These are phyloP conservation scores for Verticillium longisporum DNA, from an alignment of 2,329 filamentous ascomycete species.

Conservation along the genomic window DNA sequence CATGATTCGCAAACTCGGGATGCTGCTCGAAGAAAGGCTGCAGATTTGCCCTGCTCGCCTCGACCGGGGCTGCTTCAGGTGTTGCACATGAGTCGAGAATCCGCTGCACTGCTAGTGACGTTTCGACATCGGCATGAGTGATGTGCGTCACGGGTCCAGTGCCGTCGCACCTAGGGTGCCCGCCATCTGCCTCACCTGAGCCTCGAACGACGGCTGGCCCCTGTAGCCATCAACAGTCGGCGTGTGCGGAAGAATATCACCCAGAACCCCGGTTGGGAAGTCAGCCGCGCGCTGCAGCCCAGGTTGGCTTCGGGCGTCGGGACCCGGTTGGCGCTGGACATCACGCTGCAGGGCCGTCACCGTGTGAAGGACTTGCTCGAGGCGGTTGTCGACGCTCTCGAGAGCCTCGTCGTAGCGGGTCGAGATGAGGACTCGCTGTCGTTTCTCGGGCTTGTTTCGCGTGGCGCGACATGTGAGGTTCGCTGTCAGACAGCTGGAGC, in stretches of 20 bases:
- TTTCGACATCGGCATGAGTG: neutral
- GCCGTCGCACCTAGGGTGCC: neutral
- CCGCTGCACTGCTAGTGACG: neutral
- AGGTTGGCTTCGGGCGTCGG: neutral
- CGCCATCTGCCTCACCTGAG: constrained; percentile 12
- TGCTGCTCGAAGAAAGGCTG: constrained; percentile 12
- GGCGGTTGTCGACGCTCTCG: constrained; percentile 18
- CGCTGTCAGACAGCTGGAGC: constrained; percentile 21
- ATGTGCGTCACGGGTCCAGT: neutral
- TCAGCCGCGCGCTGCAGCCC: neutral
- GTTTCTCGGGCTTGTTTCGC: constrained; percentile 16
- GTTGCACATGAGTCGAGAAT: neutral
- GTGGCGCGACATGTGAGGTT: constrained; percentile 18
- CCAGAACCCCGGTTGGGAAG: constrained; percentile 2
- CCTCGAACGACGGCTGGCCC: constrained; percentile 19
- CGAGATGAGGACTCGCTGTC: constrained; percentile 21
- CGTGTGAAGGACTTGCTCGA: constrained; percentile 18
- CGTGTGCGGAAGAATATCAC: neutral
- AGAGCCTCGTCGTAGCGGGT: constrained; percentile 21
- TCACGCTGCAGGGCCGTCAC: constrained; percentile 6
- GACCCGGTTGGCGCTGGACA: neutral
- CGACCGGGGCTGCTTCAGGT: neutral
- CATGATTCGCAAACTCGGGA: constrained; percentile 9
- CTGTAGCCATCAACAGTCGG: constrained; percentile 16
- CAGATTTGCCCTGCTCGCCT: neutral